phyloP scores from a whole-genome alignment of 225 moss, liverwort and hornwort genomes.

The Thuidium tamariscinum region DNA sequence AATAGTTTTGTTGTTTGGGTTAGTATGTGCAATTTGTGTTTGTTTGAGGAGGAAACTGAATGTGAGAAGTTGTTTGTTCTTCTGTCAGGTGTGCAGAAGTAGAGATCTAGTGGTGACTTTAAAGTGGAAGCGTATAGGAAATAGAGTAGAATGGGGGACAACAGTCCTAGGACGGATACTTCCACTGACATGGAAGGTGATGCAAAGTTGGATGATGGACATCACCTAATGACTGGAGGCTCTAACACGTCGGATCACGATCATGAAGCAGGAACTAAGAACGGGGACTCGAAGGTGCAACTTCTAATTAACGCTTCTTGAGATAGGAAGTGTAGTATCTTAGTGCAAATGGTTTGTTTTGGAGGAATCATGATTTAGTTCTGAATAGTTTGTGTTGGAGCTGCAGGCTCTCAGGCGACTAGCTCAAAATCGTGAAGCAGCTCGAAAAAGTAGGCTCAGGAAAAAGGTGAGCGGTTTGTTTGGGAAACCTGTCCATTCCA shows the following conservation, averaged over 20 bases:
- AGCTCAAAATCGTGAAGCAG: slow-evolving; percentile 98
- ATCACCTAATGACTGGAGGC: slow-evolving; percentile 58
- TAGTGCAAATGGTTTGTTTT: background rate
- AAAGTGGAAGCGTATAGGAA: slow-evolving; percentile 14
- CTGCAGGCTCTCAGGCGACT: slow-evolving; percentile 88
- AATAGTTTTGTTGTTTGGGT: background rate
- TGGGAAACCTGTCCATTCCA: background rate
- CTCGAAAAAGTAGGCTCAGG: slow-evolving; percentile 93
- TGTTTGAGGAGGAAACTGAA: background rate
- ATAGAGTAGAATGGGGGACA: slow-evolving; percentile 75
- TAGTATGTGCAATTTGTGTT: background rate
- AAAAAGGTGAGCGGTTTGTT: slow-evolving; percentile 59
- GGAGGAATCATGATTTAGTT: background rate
- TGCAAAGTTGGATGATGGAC: slow-evolving; percentile 83
- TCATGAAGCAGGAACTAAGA: slow-evolving; percentile 83
- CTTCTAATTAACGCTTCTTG: background rate
- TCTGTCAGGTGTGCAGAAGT: slow-evolving; percentile 17
- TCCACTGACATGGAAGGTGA: slow-evolving; percentile 98
- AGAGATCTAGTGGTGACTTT: slow-evolving; percentile 5
- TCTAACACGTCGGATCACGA: slow-evolving; percentile 88
- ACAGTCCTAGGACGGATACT: slow-evolving; percentile 95
- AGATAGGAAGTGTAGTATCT: background rate
- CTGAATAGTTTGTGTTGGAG: background rate
- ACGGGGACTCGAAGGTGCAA: slow-evolving; percentile 88
- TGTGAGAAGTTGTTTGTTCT: background rate